These are phyloP conservation scores for Leccinum ochraceum DNA, from an alignment of 768 basidiomycete genomes.

Conservation along the genomic window DNA sequence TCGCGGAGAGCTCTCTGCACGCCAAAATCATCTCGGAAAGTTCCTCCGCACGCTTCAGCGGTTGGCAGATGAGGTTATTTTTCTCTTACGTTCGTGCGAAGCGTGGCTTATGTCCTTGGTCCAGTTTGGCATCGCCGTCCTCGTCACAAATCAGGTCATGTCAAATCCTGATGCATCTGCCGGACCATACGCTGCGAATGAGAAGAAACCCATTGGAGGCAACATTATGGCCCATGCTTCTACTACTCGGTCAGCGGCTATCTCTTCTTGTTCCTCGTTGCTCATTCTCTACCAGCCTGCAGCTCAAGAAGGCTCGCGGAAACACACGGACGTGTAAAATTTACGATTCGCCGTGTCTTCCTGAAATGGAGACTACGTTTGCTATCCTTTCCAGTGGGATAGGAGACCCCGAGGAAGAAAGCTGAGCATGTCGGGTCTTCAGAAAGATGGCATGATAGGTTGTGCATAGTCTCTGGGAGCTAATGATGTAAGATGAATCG, in stretches of 20 bases:
- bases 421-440: conserved; percentile 32
- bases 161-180: conserved; percentile 96
- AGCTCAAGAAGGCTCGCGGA: conserved; percentile 90
- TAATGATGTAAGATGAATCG: conserved; percentile 8
- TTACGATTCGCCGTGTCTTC: conserved; percentile 96
- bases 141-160: conserved; percentile 98
- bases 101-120: conserved; percentile 10
- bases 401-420: conserved; percentile 91
- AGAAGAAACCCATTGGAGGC: conserved; percentile 98
- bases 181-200: conserved; percentile 83
- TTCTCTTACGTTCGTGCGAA: conserved; percentile 3
- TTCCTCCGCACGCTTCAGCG: conserved; percentile 92
- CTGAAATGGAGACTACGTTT: conserved; percentile 95
- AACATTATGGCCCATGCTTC: conserved; percentile 99
- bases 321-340: conserved; percentile 95
- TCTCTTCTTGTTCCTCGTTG: background rate
- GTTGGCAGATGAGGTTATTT: conserved; percentile 89
- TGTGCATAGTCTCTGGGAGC: conserved; percentile 1
- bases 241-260: conserved; percentile 74
- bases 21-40: conserved; percentile 95
- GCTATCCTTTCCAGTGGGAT: conserved; percentile 91
- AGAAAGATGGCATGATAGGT: background rate
- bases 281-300: conserved; percentile 52
- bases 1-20: conserved; percentile 90
- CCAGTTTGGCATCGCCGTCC: conserved; percentile 96